These are phyloP conservation scores for Camelina hispida DNA, from an alignment of 345 rosid genomes.

Conservation along the genomic window DNA sequence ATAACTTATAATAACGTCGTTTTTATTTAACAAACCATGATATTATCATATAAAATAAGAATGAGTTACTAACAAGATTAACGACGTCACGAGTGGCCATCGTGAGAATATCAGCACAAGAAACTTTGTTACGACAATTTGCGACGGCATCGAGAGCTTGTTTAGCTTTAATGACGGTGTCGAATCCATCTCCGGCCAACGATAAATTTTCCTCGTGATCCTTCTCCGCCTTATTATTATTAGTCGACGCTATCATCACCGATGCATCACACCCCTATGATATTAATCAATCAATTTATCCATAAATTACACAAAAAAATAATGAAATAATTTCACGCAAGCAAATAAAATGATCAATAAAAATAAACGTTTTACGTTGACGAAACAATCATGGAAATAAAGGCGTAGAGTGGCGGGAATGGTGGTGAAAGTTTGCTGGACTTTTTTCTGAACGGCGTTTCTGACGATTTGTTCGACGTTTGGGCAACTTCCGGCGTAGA, in stretches of 20 bases:
- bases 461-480: constrained; percentile 75
- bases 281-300: neutral
- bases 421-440: constrained; percentile 71
- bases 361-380: constrained; percentile 47
- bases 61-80: constrained; percentile 37
- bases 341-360: neutral
- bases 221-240: constrained; percentile 45
- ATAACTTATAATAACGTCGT: neutral
- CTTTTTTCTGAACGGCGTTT: constrained; percentile 52
- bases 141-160: constrained; percentile 43
- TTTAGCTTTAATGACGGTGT: constrained; percentile 49
- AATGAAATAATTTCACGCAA: neutral
- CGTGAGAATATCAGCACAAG: constrained; percentile 50
- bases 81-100: constrained; percentile 52
- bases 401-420: constrained; percentile 81
- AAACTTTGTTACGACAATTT: constrained; percentile 43
- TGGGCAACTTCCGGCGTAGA: constrained; percentile 71
- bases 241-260: constrained; percentile 43
- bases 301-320: neutral
- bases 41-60: neutral
- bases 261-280: constrained; percentile 56
- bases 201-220: constrained; percentile 48
- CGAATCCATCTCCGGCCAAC: constrained; percentile 51
- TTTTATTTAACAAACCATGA: neutral
- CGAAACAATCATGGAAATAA: constrained; percentile 86